Base-by-base conservation (phyloP, 31 red algal species). In the Endocladia muricata region DNA sequence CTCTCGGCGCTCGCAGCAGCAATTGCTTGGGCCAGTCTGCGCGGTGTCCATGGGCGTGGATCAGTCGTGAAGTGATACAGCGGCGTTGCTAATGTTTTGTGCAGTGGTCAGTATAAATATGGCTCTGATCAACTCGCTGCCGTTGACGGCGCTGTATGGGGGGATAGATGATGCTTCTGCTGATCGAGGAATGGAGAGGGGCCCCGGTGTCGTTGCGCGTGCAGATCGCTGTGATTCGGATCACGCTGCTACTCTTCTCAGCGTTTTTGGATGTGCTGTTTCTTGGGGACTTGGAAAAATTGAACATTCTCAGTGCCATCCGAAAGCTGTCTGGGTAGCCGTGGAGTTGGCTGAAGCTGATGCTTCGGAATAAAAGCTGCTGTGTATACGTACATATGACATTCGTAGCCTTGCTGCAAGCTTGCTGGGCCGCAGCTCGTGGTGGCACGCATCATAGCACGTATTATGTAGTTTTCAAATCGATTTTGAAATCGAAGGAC, bases 61-160 rank as follows among this genome's bases (percentile, higher is more conserved):
- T 22, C 61, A 93, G 72, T 89, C 94, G 58, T 61, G 89, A 9
- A 75, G 90, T 23, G 94, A 97, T 63, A 70, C 85, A 31, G 67
- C 85, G 40, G 80, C 90, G 5, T 58, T 98, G 22, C 56, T 95
- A 11, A 74, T 72, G 13, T 94, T 98, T 79, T 77, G 64, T 40
- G 96, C 96, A 0, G 88, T 88, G 21, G 88, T 98, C 37, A 91
- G 85, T 58, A 71, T 92, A 55, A 98, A 98, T 41, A 42, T 98
- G 63, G 96, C 91, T 39, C 32, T 98, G 41, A 90, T 98, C 49
- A 98, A 98, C 70, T 37, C 90, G 33, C 71, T 95, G 39, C 96
- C 96, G 59, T 58, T 98, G 47, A 91, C 96, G 1, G 96, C 96
- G 11, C 70, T 98, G 67, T 91, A 98, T 73, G 96, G 96, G n/a